phyloP scores from a whole-genome alignment of 2,329 filamentous ascomycete genomes.

The Sphaerulina musiva region DNA sequence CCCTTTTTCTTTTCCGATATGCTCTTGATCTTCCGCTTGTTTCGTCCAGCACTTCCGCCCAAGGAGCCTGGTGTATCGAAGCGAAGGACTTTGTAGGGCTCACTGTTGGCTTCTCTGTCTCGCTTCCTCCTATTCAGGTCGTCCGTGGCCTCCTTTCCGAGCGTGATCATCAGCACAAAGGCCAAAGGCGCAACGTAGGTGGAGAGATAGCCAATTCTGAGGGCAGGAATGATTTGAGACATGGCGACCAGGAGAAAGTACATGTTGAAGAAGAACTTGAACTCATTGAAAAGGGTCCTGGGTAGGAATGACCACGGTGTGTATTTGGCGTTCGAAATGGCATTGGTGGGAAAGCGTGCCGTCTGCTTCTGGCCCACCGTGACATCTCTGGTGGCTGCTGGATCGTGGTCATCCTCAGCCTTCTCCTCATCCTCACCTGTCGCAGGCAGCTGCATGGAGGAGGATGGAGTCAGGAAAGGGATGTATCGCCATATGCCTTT shows the following conservation, averaged over 20 bases:
- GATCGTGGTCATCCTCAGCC: conserved; percentile 45
- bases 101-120: conserved; percentile 90
- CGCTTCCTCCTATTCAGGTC: conserved; percentile 79
- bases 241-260: conserved; percentile 94
- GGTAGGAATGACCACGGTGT: conserved; percentile 91
- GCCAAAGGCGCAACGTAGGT: conserved; percentile 90
- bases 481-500: conserved; percentile 27
- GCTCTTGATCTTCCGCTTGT: conserved; percentile 30
- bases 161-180: conserved; percentile 84
- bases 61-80: conserved; percentile 54
- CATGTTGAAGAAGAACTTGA: conserved; percentile 99
- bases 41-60: conserved; percentile 20
- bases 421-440: conserved; percentile 30
- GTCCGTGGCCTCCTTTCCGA: conserved; percentile 93
- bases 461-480: conserved; percentile 21
- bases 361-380: conserved; percentile 67
- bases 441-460: conserved; percentile 25
- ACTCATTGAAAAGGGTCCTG: conserved; percentile 93
- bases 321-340: conserved; percentile 96
- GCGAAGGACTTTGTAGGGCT: conserved; percentile 71
- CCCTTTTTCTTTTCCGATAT: conserved; percentile 30
- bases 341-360: conserved; percentile 77
- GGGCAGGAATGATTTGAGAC: conserved; percentile 81
- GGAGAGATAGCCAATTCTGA: conserved; percentile 88
- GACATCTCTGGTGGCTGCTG: conserved; percentile 66